These are phyloP conservation scores for Neurospora crassa DNA, from an alignment of 2,329 filamentous ascomycete species.

Conservation along the genomic window DNA sequence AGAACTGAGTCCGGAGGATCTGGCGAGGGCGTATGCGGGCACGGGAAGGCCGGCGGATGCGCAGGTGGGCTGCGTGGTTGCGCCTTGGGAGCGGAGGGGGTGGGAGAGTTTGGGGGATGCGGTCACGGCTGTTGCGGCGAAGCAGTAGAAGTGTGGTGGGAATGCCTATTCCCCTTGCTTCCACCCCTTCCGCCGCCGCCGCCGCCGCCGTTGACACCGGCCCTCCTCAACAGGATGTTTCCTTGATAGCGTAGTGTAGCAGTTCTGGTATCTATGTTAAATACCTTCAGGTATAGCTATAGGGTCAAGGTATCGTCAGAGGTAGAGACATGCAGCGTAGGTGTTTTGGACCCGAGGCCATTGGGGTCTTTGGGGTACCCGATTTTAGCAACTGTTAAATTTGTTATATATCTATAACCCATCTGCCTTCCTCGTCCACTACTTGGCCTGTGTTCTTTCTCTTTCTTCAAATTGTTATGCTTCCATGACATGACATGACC, in stretches of 20 bases:
- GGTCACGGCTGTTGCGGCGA: constrained; percentile 23
- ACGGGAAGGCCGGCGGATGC: constrained; percentile 64
- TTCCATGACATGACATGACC: too few species aligned
- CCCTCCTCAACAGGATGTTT: neutral
- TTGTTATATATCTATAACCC: too few species aligned
- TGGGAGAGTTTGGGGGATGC: constrained; percentile 50
- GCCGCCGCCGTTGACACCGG: neutral
- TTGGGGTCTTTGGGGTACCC: too few species aligned
- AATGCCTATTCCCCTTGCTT: neutral
- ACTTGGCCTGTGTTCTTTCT: too few species aligned
- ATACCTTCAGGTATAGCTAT: neutral
- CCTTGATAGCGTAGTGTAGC: neutral
- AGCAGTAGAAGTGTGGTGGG: neutral
- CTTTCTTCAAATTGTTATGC: too few species aligned
- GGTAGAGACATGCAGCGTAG: too few species aligned
- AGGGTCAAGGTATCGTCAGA: neutral
- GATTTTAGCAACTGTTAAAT: too few species aligned
- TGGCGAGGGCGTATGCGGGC: constrained; percentile 65
- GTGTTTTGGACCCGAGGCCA: too few species aligned
- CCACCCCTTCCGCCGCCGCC: neutral
- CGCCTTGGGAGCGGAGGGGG: constrained; percentile 63
- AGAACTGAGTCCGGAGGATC: constrained; percentile 54
- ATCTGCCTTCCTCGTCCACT: too few species aligned
- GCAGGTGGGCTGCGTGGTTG: constrained; percentile 66
- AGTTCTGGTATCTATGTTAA: neutral